Evolutionary conservation across 352 stramenopile species (phyloP).

Genomic region (Saprolegnia diclina): DNA sequence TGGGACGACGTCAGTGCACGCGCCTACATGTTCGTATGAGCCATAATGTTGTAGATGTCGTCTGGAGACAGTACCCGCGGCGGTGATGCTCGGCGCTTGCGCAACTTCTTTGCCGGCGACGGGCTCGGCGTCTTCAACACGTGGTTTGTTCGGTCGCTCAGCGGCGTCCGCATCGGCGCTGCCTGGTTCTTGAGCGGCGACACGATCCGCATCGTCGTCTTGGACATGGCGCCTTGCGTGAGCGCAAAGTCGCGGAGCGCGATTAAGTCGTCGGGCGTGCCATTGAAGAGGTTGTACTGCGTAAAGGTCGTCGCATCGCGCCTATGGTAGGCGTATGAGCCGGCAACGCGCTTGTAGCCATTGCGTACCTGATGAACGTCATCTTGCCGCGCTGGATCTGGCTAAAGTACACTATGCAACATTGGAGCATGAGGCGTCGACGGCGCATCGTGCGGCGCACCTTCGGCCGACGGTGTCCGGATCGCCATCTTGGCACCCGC

Average conservation of each 20-base stretch:
- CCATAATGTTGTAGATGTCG: neutral
- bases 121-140: neutral
- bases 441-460: neutral
- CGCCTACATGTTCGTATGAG: neutral
- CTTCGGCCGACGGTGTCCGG: slow-evolving; percentile 2
- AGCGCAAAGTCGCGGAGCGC: slow-evolving; percentile 49
- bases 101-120: neutral
- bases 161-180: slow-evolving; percentile 15
- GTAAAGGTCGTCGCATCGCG: slow-evolving; percentile 42
- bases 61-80: neutral
- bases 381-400: slow-evolving; percentile 53
- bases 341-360: neutral
- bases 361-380: slow-evolving; percentile 52
- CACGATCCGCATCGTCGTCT: slow-evolving; percentile 31
- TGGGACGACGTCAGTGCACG: neutral
- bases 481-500: slow-evolving; percentile 10
- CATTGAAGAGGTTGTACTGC: slow-evolving; percentile 62
- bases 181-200: neutral
- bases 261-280: slow-evolving; percentile 37
- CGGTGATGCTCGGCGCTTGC: slow-evolving; percentile 9
- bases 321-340: slow-evolving; percentile 23
- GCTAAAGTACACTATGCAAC: slow-evolving; percentile 51
- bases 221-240: slow-evolving; percentile 41
- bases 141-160: slow-evolving; percentile 31
- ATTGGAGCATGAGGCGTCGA: neutral